Evolutionary conservation across 23 red algal species (phyloP), one percentile per base, ranked within the genome.

Genomic region (Agarophyton chilense): DNA sequence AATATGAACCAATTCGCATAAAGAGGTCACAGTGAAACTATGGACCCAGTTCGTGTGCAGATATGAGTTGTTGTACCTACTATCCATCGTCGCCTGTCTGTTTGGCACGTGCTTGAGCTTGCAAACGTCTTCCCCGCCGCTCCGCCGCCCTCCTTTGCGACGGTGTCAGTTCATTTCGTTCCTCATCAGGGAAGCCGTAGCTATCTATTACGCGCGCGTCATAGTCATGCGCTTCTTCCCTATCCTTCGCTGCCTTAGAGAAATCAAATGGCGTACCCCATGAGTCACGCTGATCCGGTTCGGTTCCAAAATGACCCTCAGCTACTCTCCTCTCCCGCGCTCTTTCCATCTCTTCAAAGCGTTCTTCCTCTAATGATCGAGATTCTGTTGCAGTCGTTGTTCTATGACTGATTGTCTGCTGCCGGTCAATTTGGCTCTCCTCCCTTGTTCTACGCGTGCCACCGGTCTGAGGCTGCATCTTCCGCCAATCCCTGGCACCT

Each of bases 251-350:
- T 26, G 85, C 85, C n/a, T 46, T 78, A 16, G 67, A 41, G 29
- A 89, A 89, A 40, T 89, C 85, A 78, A 89, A 89, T 34, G 85
- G 85, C 70, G 40, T 70, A 8, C 82, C 82, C 45, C 61, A 68
- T 5, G 66, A 54, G 22, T 54, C 46, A n/a, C 56, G 64, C 31
- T 71, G 42, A 38, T 40, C 52, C n/a, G 31, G 10, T 4, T 61
- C 46, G 29, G 73, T n/a, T 28, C 51, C 52, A 26, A 25, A 55
- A 25, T 63, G 19, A 40, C 46, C 83, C 12, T 12, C 60, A 10
- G 47, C 35, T 12, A 25, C 13, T 21, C 61, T 41, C 26, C 51
- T 29, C 18, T 67, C 40, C 3, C 71, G 26, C 52, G 53, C 71
- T 63, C 85, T 89, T 56, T 46, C 47, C 33, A 40, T 35, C 40